Evolutionary conservation across 2,329 filamentous ascomycete species (phyloP).

Genomic region (Alternaria conjuncta): DNA sequence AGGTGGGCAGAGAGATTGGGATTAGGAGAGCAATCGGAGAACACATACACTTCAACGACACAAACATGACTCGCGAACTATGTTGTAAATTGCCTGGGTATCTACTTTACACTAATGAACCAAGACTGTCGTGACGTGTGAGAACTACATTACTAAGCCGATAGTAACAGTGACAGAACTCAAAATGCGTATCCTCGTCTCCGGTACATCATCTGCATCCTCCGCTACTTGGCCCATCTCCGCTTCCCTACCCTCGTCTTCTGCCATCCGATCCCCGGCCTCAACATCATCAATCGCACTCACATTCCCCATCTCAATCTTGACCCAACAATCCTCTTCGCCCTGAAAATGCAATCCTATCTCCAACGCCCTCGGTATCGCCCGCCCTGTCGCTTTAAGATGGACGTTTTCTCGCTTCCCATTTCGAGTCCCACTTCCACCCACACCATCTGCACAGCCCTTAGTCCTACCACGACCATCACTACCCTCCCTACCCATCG

Average conservation of each 20-base stretch:
- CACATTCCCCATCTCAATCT: constrained; percentile 67
- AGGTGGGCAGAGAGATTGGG: not conserved
- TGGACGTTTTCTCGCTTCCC: constrained; percentile 58
- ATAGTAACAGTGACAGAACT: constrained; percentile 44
- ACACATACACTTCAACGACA: constrained; percentile 40
- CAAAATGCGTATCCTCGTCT: constrained; percentile 49
- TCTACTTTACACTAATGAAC: not conserved
- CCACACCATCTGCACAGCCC: constrained; percentile 2
- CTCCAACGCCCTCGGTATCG: constrained; percentile 67
- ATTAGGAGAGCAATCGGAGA: constrained; percentile 6
- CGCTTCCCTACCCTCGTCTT: constrained; percentile 5
- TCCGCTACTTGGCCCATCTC: constrained; percentile 22
- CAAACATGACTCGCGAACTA: constrained; percentile 32
- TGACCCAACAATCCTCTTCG: constrained; percentile 64
- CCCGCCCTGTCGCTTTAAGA: constrained; percentile 70
- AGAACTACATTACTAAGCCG: constrained; percentile 26
- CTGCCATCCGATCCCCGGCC: constrained; percentile 11
- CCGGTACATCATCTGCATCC: constrained; percentile 43
- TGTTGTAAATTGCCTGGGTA: not conserved
- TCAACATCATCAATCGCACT: constrained; percentile 73
- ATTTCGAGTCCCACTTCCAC: not conserved
- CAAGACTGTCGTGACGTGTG: not conserved
- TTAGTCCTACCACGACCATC: not conserved
- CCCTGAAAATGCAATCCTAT: constrained; percentile 70
- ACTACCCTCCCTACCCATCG: constrained; percentile 11